These are phyloP conservation scores for Jacaranda copaia DNA, from an alignment of 257 asterid genomes.

Conservation along the genomic window DNA sequence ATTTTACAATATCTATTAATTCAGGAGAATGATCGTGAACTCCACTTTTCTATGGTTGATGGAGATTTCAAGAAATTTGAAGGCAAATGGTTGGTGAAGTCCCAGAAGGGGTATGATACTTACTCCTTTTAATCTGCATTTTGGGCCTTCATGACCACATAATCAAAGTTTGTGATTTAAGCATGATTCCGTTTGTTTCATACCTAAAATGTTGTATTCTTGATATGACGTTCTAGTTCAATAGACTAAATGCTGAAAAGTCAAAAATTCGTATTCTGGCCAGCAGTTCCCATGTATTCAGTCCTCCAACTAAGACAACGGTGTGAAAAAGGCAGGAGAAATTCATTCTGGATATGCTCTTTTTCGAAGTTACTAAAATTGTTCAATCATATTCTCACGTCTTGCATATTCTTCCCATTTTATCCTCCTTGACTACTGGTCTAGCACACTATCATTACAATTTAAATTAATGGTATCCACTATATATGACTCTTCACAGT, in stretches of 20 bases:
- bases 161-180: neutral
- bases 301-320: neutral
- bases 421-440: too few relatives aligned
- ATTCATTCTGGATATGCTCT: too few relatives aligned
- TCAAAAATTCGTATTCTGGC: neutral
- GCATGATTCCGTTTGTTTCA: neutral
- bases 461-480: too few relatives aligned
- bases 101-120: slow-evolving; percentile 61
- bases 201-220: neutral
- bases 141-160: neutral
- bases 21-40: slow-evolving; percentile 78
- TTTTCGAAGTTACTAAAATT: too few relatives aligned
- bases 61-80: slow-evolving; percentile 99
- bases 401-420: too few relatives aligned
- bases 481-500: too few relatives aligned
- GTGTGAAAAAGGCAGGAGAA: neutral
- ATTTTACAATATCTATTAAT: slow-evolving; percentile 3
- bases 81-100: slow-evolving; percentile 91
- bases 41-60: slow-evolving; percentile 89
- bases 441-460: too few relatives aligned
- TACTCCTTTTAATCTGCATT: neutral
- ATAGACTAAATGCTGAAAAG: neutral
- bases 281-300: neutral
- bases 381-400: too few relatives aligned
- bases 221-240: neutral